A percentile compares a stretch with the other conserved stretches of the same genome.
phyloP scores from a whole-genome alignment of 1,139 yeast genomes.

The Diutina rugosa region DNA sequence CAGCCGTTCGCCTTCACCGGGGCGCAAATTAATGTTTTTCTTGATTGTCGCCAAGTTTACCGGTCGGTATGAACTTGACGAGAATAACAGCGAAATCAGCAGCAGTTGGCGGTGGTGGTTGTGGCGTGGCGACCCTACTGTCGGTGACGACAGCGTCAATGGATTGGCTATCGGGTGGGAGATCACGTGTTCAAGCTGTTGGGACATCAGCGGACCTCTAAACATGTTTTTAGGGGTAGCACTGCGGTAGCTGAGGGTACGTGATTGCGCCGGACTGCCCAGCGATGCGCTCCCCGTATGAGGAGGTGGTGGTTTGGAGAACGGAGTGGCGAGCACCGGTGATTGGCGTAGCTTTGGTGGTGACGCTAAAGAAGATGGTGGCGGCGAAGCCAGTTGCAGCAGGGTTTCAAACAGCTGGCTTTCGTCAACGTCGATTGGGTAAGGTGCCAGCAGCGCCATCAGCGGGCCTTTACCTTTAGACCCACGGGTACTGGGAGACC shows the following conservation, averaged over 20 bases:
- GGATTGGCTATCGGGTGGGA: background rate
- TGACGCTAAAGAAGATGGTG: background rate
- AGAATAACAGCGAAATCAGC: constrained; percentile 25
- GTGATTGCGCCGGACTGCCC: background rate
- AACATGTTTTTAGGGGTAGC: background rate
- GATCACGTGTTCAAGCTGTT: background rate
- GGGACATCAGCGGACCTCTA: background rate
- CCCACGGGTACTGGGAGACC: background rate
- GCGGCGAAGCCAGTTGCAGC: background rate
- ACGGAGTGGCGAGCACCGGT: background rate
- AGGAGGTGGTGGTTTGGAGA: background rate
- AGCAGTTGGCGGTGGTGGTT: constrained; percentile 4
- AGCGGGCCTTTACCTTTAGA: background rate
- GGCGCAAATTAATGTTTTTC: constrained; percentile 21
- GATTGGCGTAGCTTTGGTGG: background rate
- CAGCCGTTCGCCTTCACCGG: constrained; percentile 42
- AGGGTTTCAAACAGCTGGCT: background rate
- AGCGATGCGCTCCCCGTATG: background rate
- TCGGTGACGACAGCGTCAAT: background rate
- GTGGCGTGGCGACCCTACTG: background rate
- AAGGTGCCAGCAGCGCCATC: background rate
- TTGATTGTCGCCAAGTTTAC: constrained; percentile 28
- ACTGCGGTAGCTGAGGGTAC: constrained; percentile 1
- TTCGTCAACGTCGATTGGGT: background rate
- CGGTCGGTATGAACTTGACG: constrained; percentile 21